These are phyloP conservation scores for Diversispora eburnea DNA, from an alignment of 192 early-diverging fungal genomes.

Conservation along the genomic window DNA sequence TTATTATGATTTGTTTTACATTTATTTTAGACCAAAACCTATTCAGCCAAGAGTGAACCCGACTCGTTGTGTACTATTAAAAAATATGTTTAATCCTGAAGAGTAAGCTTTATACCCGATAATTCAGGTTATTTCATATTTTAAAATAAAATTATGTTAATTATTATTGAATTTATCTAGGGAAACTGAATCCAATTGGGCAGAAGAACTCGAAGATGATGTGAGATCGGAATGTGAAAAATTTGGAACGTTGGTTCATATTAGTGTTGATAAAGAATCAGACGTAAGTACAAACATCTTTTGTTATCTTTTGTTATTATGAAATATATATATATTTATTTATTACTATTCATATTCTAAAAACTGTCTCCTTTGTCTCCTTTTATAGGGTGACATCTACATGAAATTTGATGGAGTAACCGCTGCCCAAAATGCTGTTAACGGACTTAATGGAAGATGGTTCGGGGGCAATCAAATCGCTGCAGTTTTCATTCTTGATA, in stretches of 20 bases:
- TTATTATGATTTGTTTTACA: neutral
- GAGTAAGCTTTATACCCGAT: conserved; percentile 50
- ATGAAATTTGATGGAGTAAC: conserved; percentile 73
- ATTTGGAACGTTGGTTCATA: conserved; percentile 72
- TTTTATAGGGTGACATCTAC: conserved; percentile 71
- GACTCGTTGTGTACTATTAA: conserved; percentile 67
- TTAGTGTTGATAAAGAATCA: conserved; percentile 65
- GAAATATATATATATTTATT: neutral
- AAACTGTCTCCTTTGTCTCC: neutral
- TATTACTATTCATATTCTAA: neutral
- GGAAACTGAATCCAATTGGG: conserved; percentile 82
- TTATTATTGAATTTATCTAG: conserved; percentile 41
- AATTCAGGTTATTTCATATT: too few species aligned
- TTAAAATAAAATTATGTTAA: too few species aligned
- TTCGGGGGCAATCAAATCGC: conserved; percentile 83
- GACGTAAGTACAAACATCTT: conserved; percentile 39
- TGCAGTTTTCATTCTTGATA: conserved; percentile 58
- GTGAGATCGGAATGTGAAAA: conserved; percentile 77
- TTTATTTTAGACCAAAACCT: conserved; percentile 37
- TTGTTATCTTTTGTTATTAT: neutral
- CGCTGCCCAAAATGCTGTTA: conserved; percentile 63
- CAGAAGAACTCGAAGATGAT: conserved; percentile 78
- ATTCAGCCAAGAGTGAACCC: conserved; percentile 50
- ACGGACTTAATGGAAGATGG: conserved; percentile 78
- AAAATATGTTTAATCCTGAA: conserved; percentile 84